Base-by-base conservation (phyloP, 805 yeast species). In the Spathaspora boniae region DNA sequence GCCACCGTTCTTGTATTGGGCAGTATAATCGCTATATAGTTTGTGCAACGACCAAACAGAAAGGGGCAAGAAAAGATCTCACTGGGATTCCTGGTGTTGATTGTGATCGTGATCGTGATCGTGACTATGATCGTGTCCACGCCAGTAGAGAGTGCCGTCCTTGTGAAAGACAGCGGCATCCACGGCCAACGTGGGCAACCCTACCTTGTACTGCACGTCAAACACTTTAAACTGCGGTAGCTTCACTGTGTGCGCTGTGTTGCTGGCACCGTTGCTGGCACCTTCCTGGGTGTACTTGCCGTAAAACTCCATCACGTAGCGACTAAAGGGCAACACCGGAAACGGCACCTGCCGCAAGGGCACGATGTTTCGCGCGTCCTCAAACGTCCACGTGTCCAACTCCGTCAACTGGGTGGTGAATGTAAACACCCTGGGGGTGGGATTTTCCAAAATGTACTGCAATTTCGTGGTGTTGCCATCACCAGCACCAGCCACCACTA, bases 131-230 rank as follows among this genome's bases (percentile, higher is more conserved):
- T n/a, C n/a, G n/a, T n/a, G 20, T 21, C 8, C 15, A 12, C 12
- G 16, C 50, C 48, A 52, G 38, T 38, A 46, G 32, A 56, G 42
- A 16, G 35, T 34, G 4, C 40, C 41, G 3, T 38, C 41, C 19
- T 36, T 42, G 6, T 47, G 36, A 9, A 34, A 31, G 6, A 57
- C 43, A 11, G 46, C 33, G 8, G 47, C 50, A 16, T 46, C 37
- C 5, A 54, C 52, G 1, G 66, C 44, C 11, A 62, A 40, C 5
- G 62, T 53, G 3, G 80, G 79, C 40, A 86, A 61, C 16, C 71
- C 70, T 26, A 84, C 80, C 45, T 81, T 77, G 60, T 74, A 84
- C 44, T 76, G 75, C 33, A 83, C 63, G 48, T 86, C 95, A 50
- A 67, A 82, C 4, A 82, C 84, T 40, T 72, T 71, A 44, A 85